Conservation (phyloP, 257 asterid species). For the Knoxia roxburghii region DNA sequence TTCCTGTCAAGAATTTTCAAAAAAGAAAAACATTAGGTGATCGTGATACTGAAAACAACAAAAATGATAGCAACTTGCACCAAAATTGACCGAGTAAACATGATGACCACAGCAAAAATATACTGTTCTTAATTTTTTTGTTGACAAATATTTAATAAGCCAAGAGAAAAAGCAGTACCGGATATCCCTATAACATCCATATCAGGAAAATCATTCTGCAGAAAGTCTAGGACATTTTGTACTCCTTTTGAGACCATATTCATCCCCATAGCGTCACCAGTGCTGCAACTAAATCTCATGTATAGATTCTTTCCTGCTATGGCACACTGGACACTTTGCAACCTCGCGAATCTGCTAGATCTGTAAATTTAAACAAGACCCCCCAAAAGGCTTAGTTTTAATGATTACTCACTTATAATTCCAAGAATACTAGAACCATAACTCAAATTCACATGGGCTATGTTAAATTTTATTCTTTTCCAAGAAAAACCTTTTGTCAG, state of each 20-base stretch:
- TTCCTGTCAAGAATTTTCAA: constrained; percentile 21
- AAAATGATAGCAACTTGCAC: not conserved
- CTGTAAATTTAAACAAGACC: constrained; percentile 22
- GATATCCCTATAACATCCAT: constrained; percentile 54
- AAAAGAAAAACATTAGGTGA: not conserved
- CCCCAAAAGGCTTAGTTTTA: not conserved
- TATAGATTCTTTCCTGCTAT: constrained; percentile 50
- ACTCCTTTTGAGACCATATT: constrained; percentile 61
- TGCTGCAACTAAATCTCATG: constrained; percentile 45
- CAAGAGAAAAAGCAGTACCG: constrained; percentile 23
- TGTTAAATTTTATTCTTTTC: not conserved
- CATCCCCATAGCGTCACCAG: constrained; percentile 70
- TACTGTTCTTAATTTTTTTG: no score
- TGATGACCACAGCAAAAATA: not conserved
- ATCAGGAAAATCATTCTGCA: constrained; percentile 41
- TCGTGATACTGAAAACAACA: not conserved
- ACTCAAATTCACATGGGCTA: no score
- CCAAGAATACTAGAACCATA: not conserved
- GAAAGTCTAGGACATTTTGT: constrained; percentile 46
- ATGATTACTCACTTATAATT: no score
- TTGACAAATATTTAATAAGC: not conserved
- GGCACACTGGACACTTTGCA: constrained; percentile 42
- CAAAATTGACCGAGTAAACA: not conserved
- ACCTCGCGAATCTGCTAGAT: constrained; percentile 48
- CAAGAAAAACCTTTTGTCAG: no score